Evolutionary conservation across 495 filamentous ascomycete genomes (phyloP), one percentile per base, ranked within the genome.

Genomic region (Penicillium longicatenatum): DNA sequence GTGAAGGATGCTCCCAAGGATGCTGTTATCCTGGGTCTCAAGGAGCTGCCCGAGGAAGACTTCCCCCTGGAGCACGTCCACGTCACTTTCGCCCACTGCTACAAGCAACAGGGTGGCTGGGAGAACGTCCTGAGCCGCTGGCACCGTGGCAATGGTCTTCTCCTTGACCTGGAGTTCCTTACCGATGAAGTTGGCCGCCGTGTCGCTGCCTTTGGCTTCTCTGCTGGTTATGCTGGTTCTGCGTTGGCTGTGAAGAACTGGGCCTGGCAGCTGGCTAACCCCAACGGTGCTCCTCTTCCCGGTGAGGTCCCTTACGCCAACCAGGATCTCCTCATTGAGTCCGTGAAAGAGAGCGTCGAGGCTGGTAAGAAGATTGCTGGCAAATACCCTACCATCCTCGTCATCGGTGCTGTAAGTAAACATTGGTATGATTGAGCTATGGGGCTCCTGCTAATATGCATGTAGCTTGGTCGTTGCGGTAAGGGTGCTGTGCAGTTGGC

Each of bases 161-260:
- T 98, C 22, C 82, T 92, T 45, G 93, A 98, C 63, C 80, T 98
- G 53, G 93, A 98, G 69, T 97, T 97, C 73, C 77, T 97, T n/a
- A 84, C 85, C 17, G 90, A 96, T 61, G 83, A 83, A 31, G 79
- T 68, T 45, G 89, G 90, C n/a, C 80, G 91, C 46, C 80, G 93
- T 67, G 89, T 98, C 42, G 92, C 93, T 62, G 77, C 79, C 10
- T 86, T 86, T 60, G 89, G 89, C 51, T 92, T 89, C 73, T 88
- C 89, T 53, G 91, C 90, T 47, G 91, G 90, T 20, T 93, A 90
- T 68, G 87, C 87, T 48, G 91, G 91, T 62, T 73, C 90, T 24
- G 92, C 92, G 20, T 75, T 96, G 21, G 92, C 91, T 22, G 75
- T 96, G 52, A 83, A 91, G 79, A 86, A 86, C 55, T 97, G 93